Percentiles rank a stretch among this genome's conserved stretches.
These are phyloP conservation scores for Penicillium verrucosum DNA, from an alignment of 2,329 filamentous ascomycete species.

Conservation along the genomic window DNA sequence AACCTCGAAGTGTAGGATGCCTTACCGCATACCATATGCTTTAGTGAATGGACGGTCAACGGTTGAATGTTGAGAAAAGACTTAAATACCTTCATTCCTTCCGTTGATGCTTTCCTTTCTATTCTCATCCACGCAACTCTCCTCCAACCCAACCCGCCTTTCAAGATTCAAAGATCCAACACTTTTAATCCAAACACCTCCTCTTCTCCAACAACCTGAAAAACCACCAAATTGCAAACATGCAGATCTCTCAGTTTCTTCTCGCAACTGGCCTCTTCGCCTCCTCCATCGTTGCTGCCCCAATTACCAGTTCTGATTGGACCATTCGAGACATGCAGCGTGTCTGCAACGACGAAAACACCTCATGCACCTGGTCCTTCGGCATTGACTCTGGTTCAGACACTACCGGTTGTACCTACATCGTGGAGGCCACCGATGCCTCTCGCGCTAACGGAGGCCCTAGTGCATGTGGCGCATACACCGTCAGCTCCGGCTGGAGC, in stretches of 20 bases:
- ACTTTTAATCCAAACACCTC: no score
- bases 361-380: background rate
- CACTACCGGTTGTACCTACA: background rate
- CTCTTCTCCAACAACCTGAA: background rate
- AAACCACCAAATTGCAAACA: background rate
- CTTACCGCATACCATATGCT: background rate
- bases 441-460: background rate
- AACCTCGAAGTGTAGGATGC: background rate
- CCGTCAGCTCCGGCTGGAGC: constrained; percentile 53
- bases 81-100: background rate
- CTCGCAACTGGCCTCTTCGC: background rate
- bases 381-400: background rate
- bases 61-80: background rate
- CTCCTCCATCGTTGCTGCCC: constrained; percentile 15
- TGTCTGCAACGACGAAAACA: background rate
- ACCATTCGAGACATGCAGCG: background rate
- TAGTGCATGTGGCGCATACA: constrained; percentile 47
- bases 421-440: background rate
- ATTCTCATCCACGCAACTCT: background rate
- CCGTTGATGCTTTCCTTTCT: background rate
- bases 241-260: background rate
- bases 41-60: background rate
- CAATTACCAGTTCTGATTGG: background rate
- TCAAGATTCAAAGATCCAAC: background rate
- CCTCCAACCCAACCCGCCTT: background rate